These are phyloP conservation scores for Amanita polypyramis DNA, from an alignment of 768 basidiomycete species.

Conservation along the genomic window DNA sequence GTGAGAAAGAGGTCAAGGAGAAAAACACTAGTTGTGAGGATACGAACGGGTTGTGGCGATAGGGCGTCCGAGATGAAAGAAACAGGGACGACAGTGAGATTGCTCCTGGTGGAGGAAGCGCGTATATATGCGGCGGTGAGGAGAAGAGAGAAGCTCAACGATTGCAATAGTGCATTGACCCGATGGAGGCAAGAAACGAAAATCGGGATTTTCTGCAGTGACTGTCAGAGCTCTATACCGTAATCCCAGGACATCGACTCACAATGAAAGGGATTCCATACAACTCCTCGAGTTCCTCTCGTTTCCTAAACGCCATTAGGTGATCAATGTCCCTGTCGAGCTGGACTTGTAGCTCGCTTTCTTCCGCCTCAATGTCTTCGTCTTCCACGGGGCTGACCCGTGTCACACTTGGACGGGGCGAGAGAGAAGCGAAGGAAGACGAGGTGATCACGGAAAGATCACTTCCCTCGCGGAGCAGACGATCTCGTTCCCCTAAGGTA, in stretches of 20 bases:
- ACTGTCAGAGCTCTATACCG: neutral
- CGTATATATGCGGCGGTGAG: slow-evolving; percentile 53
- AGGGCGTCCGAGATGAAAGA: slow-evolving; percentile 7
- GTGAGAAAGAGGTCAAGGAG: slow-evolving; percentile 44
- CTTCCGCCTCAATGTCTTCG: neutral
- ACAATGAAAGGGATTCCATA: slow-evolving; percentile 77
- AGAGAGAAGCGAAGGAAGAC: slow-evolving; percentile 4
- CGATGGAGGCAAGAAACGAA: slow-evolving; percentile 73
- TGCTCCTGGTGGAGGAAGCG: slow-evolving; percentile 19
- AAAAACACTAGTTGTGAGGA: slow-evolving; percentile 29
- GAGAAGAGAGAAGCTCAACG: slow-evolving; percentile 55
- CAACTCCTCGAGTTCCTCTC: slow-evolving; percentile 71
- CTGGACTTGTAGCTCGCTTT: slow-evolving; percentile 19
- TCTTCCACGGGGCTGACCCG: slow-evolving; percentile 4
- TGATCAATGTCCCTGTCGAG: slow-evolving; percentile 61
- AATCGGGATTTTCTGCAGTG: slow-evolving; percentile 59
- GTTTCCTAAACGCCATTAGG: slow-evolving; percentile 47
- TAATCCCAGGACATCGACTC: slow-evolving; percentile 19
- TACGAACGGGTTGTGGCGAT: neutral
- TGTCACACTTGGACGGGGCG: neutral
- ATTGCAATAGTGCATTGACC: slow-evolving; percentile 60
- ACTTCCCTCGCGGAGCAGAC: slow-evolving; percentile 1
- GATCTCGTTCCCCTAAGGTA: neutral
- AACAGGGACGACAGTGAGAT: slow-evolving; percentile 6
- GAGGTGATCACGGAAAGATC: slow-evolving; percentile 3